Percentiles rank a stretch among this genome's conserved stretches.
Conservation (phyloP, 306 rosid species). For the Castanea mollissima region DNA sequence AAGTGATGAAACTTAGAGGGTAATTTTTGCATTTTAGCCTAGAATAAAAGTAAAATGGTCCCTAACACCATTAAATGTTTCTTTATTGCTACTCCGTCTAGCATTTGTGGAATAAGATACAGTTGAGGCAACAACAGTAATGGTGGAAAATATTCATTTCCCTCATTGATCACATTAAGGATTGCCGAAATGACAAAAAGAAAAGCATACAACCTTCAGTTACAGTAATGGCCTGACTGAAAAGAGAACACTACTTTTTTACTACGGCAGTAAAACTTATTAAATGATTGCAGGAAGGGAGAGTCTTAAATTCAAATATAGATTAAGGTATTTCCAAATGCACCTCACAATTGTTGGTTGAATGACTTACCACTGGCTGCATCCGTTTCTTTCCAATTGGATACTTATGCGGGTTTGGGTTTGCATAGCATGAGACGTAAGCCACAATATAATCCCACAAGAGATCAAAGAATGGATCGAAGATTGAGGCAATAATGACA, state of each 20-base stretch:
- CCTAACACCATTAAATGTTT: not conserved
- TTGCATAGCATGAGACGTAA: conserved; percentile 68
- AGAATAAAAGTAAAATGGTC: too few relatives aligned
- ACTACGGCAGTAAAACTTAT: not conserved
- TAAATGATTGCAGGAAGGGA: not conserved
- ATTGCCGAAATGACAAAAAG: not conserved
- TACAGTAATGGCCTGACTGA: not conserved
- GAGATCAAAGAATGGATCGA: conserved; percentile 80
- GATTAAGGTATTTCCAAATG: not conserved
- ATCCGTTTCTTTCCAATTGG: conserved; percentile 88
- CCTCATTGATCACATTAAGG: not conserved
- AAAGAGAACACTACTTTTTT: not conserved
- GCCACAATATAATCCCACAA: conserved; percentile 85
- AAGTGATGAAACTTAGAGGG: too few relatives aligned
- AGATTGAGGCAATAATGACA: conserved; percentile 77
- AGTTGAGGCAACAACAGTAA: not conserved
- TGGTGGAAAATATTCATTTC: not conserved
- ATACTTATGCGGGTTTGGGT: conserved; percentile 56
- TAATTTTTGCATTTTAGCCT: too few relatives aligned
- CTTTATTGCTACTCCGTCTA: not conserved
- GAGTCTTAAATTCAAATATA: not conserved
- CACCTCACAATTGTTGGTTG: not conserved
- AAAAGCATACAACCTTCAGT: not conserved
- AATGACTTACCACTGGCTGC: conserved; percentile 72
- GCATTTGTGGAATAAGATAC: not conserved